phyloP scores from a whole-genome alignment of 1,284 basidiomycete genomes.

The Ceratobasidium sp. region DNA sequence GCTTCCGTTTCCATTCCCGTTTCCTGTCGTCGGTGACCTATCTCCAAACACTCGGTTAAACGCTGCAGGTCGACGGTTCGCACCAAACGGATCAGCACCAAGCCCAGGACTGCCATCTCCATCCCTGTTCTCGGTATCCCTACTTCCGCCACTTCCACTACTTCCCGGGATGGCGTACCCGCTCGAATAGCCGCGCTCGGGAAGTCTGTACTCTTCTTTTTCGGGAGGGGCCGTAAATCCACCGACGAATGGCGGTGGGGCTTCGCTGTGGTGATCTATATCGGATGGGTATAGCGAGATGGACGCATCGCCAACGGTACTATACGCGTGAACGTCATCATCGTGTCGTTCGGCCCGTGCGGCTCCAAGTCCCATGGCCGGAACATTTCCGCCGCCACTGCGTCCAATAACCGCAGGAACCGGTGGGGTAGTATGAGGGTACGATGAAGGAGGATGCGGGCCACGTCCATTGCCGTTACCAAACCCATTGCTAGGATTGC shows the following conservation, averaged over 20 bases:
- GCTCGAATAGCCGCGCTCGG: conserved; percentile 33
- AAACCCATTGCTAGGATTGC: conserved; percentile 5
- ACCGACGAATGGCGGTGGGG: conserved; percentile 27
- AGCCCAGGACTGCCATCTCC: conserved; percentile 16
- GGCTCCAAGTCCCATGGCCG: neutral
- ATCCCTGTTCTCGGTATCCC: neutral
- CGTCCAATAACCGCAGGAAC: neutral
- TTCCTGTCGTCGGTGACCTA: conserved; percentile 15
- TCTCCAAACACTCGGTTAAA: conserved; percentile 43
- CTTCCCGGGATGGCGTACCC: conserved; percentile 16
- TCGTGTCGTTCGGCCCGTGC: conserved; percentile 17
- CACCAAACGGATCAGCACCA: conserved; percentile 35
- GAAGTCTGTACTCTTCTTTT: conserved; percentile 37
- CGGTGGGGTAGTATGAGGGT: conserved; percentile 1
- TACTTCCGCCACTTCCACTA: conserved; percentile 5
- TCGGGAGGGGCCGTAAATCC: conserved; percentile 11
- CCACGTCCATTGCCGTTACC: conserved; percentile 25
- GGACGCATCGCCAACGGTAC: conserved; percentile 38
- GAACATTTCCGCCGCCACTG: conserved; percentile 10
- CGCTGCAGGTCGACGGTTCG: conserved; percentile 33
- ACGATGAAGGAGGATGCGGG: conserved; percentile 25
- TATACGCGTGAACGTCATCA: conserved; percentile 36
- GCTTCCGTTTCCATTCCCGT: no score
- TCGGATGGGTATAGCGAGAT: conserved; percentile 38
- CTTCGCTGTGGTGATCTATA: conserved; percentile 16